A percentile compares a stretch with the other conserved stretches of the same genome.
Evolutionary conservation across 2,329 filamentous ascomycete genomes (phyloP).

Genomic region (Rugonectria rugulosa): DNA sequence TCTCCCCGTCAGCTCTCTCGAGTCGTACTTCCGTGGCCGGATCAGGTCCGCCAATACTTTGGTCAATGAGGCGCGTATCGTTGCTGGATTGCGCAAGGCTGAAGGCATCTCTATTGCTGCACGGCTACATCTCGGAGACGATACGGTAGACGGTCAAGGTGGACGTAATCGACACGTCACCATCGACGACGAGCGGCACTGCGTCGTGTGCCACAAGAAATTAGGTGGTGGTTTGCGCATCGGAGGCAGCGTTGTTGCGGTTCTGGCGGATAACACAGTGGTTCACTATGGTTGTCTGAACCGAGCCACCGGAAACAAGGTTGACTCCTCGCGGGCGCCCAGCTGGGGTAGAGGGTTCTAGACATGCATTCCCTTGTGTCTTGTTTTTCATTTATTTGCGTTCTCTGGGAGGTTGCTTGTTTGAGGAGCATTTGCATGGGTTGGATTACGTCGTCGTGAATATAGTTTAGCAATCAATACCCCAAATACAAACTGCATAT

Average conservation of each 20-base stretch:
- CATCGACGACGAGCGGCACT: slow-evolving; percentile 87
- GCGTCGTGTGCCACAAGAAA: slow-evolving; percentile 91
- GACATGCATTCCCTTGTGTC: slow-evolving; percentile 23
- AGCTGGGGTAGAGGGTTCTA: slow-evolving; percentile 50
- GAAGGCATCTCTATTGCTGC: slow-evolving; percentile 81
- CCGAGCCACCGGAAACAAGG: slow-evolving; percentile 50
- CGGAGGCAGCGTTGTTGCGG: slow-evolving; percentile 88
- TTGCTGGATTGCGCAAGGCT: slow-evolving; percentile 78
- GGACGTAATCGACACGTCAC: slow-evolving; percentile 73
- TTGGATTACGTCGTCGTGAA: slow-evolving; percentile 27
- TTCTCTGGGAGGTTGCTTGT: slow-evolving; percentile 11
- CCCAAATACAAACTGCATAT: slow-evolving; percentile 24
- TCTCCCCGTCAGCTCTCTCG: slow-evolving; percentile 79
- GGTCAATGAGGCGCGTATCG: slow-evolving; percentile 81
- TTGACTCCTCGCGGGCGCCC: slow-evolving; percentile 42
- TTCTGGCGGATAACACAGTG: slow-evolving; percentile 82
- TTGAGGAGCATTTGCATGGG: slow-evolving; percentile 34
- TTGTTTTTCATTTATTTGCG: slow-evolving; percentile 16
- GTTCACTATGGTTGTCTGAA: slow-evolving; percentile 83
- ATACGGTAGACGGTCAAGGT: slow-evolving; percentile 58
- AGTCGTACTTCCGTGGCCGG: slow-evolving; percentile 89
- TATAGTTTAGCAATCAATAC: slow-evolving; percentile 40
- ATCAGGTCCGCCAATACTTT: slow-evolving; percentile 86
- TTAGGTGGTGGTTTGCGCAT: slow-evolving; percentile 85
- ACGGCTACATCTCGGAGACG: slow-evolving; percentile 75